These are phyloP conservation scores for Fusarium goolgardi DNA, from an alignment of 2,329 filamentous ascomycete genomes.

Conservation along the genomic window DNA sequence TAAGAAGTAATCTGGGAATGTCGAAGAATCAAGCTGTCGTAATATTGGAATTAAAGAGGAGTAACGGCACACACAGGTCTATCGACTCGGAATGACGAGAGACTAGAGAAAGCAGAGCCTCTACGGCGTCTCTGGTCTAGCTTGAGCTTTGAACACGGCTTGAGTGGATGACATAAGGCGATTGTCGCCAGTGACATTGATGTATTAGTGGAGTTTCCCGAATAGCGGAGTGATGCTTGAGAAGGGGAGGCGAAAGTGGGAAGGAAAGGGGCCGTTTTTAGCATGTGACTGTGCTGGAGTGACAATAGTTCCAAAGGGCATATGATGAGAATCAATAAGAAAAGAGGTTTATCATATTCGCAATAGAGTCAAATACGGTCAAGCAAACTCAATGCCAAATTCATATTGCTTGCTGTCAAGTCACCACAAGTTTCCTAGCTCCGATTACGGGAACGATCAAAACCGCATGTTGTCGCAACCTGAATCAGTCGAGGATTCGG, in stretches of 20 bases:
- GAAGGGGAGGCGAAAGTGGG: constrained; percentile 8
- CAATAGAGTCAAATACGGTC: background rate
- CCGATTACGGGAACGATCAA: constrained; percentile 35
- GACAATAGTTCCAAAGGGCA: constrained; percentile 15
- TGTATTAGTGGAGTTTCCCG: constrained; percentile 41
- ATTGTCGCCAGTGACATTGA: constrained; percentile 23
- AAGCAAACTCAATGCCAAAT: background rate
- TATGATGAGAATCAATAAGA: background rate
- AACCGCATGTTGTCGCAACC: constrained; percentile 29
- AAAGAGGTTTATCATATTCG: background rate
- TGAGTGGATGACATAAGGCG: constrained; percentile 46
- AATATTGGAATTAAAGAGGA: constrained; percentile 2
- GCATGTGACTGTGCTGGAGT: constrained; percentile 42
- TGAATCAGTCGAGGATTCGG: constrained; percentile 35
- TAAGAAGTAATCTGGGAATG: constrained; percentile 13
- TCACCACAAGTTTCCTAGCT: constrained; percentile 6
- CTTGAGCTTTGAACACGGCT: constrained; percentile 11
- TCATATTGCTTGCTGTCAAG: constrained; percentile 3
- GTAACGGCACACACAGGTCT: constrained; percentile 18
- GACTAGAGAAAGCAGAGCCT: constrained; percentile 34
- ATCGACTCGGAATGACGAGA: constrained; percentile 42
- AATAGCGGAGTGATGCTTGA: constrained; percentile 16
- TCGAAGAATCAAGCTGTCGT: constrained; percentile 9
- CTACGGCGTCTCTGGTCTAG: constrained; percentile 19
- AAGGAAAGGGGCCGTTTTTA: constrained; percentile 16